phyloP scores from a whole-genome alignment of 1,284 basidiomycete species.

The Golubevia sp. region DNA sequence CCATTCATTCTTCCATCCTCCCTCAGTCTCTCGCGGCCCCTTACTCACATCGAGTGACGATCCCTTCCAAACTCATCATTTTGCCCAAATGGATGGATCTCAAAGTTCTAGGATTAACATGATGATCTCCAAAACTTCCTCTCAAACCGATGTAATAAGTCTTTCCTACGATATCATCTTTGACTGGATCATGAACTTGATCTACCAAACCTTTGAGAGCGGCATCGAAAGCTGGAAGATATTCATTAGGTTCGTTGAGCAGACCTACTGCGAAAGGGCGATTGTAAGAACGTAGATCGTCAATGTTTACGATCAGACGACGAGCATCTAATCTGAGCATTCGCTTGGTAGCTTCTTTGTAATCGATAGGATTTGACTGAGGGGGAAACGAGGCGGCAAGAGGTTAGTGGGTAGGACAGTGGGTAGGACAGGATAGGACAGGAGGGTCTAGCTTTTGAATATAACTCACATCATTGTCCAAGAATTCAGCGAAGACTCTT shows the following conservation, averaged over 20 bases:
- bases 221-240: constrained; percentile 87
- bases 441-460: no score
- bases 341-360: constrained; percentile 80
- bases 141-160: constrained; percentile 80
- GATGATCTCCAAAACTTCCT: constrained; percentile 98
- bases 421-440: constrained; percentile 22
- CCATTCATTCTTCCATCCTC: no score
- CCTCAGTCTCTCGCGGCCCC: background rate
- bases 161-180: constrained; percentile 80
- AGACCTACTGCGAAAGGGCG: constrained; percentile 67
- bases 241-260: constrained; percentile 84
- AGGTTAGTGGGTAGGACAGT: constrained; percentile 55
- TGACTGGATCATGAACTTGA: constrained; percentile 76
- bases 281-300: constrained; percentile 92
- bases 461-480: constrained; percentile 74
- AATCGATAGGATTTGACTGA: constrained; percentile 67
- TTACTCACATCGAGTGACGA: constrained; percentile 84
- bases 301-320: constrained; percentile 92
- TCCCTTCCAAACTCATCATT: constrained; percentile 97
- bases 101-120: constrained; percentile 92
- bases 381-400: constrained; percentile 2
- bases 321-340: constrained; percentile 84
- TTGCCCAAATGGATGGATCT: constrained; percentile 85
- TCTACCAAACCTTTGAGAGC: constrained; percentile 79
- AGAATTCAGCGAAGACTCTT: constrained; percentile 83